phyloP scores from a whole-genome alignment of 495 filamentous ascomycete genomes.

The Hypomontagnella submonticulosa region DNA sequence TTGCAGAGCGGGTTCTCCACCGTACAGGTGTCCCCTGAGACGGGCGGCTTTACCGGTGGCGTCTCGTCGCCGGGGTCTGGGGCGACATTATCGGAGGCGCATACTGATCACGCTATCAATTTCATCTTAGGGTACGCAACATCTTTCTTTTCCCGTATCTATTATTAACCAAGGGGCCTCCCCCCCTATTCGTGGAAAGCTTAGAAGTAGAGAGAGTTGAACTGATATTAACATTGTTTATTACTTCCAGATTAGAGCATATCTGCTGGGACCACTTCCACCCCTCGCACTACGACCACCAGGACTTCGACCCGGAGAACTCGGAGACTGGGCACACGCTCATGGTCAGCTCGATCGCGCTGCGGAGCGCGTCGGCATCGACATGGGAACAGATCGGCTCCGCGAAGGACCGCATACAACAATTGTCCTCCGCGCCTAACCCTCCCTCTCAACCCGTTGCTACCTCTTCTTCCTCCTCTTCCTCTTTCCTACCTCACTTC shows the following conservation, averaged over 20 bases:
- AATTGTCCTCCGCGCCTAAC: not conserved
- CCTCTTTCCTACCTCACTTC: conserved; percentile 8
- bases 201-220: not conserved
- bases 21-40: not conserved
- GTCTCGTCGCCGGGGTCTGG: not conserved
- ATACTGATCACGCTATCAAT: conserved; percentile 59
- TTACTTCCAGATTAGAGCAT: conserved; percentile 56
- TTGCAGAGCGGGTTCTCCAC: conserved; percentile 10
- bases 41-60: not conserved
- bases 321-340: conserved; percentile 55
- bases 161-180: no score
- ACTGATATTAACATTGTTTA: not conserved
- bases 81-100: conserved; percentile 42
- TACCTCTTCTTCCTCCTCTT: conserved; percentile 1
- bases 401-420: conserved; percentile 18
- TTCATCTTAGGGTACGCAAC: conserved; percentile 60
- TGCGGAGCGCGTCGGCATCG: conserved; percentile 46
- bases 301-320: conserved; percentile 39
- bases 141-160: conserved; percentile 7
- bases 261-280: conserved; percentile 61
- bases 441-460: conserved; percentile 10
- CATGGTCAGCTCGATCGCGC: conserved; percentile 57
- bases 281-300: conserved; percentile 43
- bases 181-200: no score
- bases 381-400: conserved; percentile 42